phyloP scores from a whole-genome alignment of 257 asterid species.

The Prunella vulgaris region DNA sequence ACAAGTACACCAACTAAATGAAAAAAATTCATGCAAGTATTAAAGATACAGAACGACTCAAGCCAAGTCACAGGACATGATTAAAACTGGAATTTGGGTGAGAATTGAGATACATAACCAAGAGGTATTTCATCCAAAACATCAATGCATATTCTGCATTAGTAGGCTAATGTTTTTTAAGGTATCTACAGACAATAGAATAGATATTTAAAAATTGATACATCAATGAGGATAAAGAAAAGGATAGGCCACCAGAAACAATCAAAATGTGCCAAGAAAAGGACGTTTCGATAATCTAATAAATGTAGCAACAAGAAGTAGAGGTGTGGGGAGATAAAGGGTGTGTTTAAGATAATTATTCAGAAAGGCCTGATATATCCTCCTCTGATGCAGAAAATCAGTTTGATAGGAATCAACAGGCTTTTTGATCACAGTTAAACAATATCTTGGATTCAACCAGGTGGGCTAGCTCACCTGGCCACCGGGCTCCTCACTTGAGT shows the following conservation, averaged over 20 bases:
- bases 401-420: not conserved
- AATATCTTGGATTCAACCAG: too few relatives aligned
- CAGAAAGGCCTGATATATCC: slow-evolving; percentile 2
- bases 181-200: slow-evolving; percentile 27
- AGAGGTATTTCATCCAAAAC: slow-evolving; percentile 16
- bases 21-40: too few relatives aligned
- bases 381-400: slow-evolving; percentile 4
- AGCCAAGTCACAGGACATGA: too few relatives aligned
- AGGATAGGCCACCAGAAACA: slow-evolving; percentile 46
- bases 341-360: not conserved
- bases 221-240: slow-evolving; percentile 35
- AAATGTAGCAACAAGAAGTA: slow-evolving; percentile 12
- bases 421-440: slow-evolving; percentile 17
- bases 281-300: slow-evolving; percentile 38
- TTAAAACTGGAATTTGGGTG: slow-evolving; percentile 4
- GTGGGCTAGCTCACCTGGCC: too few relatives aligned
- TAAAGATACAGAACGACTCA: not conserved
- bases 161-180: slow-evolving; percentile 15
- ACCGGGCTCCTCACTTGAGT: too few relatives aligned
- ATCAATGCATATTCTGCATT: slow-evolving; percentile 26
- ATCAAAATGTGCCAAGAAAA: slow-evolving; percentile 34
- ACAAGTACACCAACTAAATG: not conserved
- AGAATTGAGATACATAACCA: not conserved
- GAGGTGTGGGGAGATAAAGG: not conserved
- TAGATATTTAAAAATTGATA: slow-evolving; percentile 22